Base-by-base conservation (phyloP, 352 stramenopile genomes). In the Globisporangium nagaii region DNA sequence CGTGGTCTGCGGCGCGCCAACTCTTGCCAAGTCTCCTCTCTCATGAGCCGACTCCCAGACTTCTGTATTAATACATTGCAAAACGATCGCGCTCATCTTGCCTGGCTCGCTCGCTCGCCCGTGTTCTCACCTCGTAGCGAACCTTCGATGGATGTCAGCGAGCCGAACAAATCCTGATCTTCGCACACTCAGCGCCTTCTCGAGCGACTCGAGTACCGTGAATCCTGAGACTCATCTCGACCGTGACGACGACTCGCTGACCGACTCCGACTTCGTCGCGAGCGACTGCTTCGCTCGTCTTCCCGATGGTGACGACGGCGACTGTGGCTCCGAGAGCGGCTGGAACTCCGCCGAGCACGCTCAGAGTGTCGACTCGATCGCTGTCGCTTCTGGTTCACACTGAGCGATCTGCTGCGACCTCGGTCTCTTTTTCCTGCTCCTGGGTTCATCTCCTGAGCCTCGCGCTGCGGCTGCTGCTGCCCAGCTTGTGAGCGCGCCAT, bases 1-100 rank as follows among this genome's bases (percentile, higher is more conserved):
- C n/a, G n/a, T n/a, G n/a, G n/a, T n/a, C n/a, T n/a, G n/a, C n/a
- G n/a, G n/a, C n/a, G n/a, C n/a, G n/a, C n/a, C n/a, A n/a, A n/a
- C n/a, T n/a, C n/a, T n/a, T n/a, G n/a, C n/a, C n/a, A n/a, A n/a
- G n/a, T n/a, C n/a, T n/a, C n/a, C n/a, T n/a, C n/a, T n/a, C n/a
- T n/a, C n/a, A n/a, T n/a, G n/a, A n/a, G n/a, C n/a, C 35, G 13
- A 40, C 35, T 40, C 20, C 4, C 35, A 9, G 13, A 9, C 35
- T 40, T 40, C 17, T 3, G 47, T 54, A 54, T 54, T 54, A 54
- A 44, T 54, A 54, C 41, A 34, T 54, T 44, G 15, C 13, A 44
- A 54, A 54, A 54, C 24, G 27, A 52, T 49, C 42, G 15, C 56
- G 22, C 22, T n/a, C 39, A 7, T 28, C 20, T 10, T 19, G 8